Evolutionary conservation across 495 filamentous ascomycete genomes (phyloP).

Genomic region (Amniculicola lignicola): DNA sequence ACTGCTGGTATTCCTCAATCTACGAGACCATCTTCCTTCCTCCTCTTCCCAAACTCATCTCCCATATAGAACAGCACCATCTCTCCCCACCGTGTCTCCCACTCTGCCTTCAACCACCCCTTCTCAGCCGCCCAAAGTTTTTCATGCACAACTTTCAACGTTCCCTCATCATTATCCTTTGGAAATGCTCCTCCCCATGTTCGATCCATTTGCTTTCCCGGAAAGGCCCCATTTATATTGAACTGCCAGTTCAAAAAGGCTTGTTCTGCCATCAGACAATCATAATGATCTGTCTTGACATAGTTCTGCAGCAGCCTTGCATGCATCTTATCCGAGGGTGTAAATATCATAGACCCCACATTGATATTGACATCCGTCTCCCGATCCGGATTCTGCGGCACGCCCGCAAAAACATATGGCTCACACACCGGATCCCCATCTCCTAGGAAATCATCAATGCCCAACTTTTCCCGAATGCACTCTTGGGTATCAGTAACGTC

Average conservation of each 20-base stretch:
- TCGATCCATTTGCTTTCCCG: constrained; percentile 1
- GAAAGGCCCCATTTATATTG: constrained; percentile 11
- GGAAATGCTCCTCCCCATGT: constrained; percentile 8
- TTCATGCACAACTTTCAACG: constrained; percentile 18
- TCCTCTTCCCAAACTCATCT: constrained; percentile 3
- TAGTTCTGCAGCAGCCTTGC: constrained; percentile 10
- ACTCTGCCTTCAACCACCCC: constrained; percentile 8
- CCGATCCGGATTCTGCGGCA: constrained; percentile 6
- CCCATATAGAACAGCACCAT: constrained; percentile 13
- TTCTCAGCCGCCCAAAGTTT: constrained; percentile 11
- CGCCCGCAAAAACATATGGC: constrained; percentile 13
- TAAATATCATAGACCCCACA: constrained; percentile 11
- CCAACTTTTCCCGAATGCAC: neutral
- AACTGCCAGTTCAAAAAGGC: constrained; percentile 19
- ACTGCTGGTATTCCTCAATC: no score
- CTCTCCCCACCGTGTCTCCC: constrained; percentile 1
- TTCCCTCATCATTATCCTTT: constrained; percentile 7
- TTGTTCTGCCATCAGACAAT: constrained; percentile 17
- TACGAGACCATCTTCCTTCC: constrained; percentile 11
- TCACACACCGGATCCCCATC: constrained; percentile 8
- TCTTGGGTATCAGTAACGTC: neutral
- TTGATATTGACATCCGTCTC: constrained; percentile 13
- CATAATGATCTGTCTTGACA: constrained; percentile 7
- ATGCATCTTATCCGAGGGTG: constrained; percentile 7
- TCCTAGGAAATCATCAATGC: neutral